Conservation (phyloP, 1,284 basidiomycete genomes). For the Grifola frondosa region DNA sequence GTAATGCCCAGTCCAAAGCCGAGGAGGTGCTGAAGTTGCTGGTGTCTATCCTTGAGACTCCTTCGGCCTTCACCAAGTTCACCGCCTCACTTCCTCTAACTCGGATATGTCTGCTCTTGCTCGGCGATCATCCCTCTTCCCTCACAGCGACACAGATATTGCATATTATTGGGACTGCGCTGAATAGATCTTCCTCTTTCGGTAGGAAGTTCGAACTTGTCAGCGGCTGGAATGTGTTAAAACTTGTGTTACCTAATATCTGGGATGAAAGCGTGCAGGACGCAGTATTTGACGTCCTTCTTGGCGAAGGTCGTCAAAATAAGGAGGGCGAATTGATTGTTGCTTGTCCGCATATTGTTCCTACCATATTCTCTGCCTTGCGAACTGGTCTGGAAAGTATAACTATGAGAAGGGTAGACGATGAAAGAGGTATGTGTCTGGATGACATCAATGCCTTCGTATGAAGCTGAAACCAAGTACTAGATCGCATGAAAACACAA, state of each 20-base stretch:
- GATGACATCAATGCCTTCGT: too few relatives aligned
- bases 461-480: too few relatives aligned
- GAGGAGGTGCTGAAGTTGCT: slow-evolving; percentile 62
- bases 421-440: neutral
- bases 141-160: slow-evolving; percentile 60
- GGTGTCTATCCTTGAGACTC: slow-evolving; percentile 54
- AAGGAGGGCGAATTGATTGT: slow-evolving; percentile 34
- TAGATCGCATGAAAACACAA: slow-evolving; percentile 29
- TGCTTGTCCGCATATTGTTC: slow-evolving; percentile 65
- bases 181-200: slow-evolving; percentile 57
- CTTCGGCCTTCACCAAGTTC: slow-evolving; percentile 60
- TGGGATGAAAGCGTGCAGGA: slow-evolving; percentile 69
- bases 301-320: slow-evolving; percentile 40
- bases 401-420: slow-evolving; percentile 22
- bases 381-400: slow-evolving; percentile 40
- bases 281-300: slow-evolving; percentile 62
- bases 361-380: slow-evolving; percentile 63
- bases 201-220: slow-evolving; percentile 73
- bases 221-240: slow-evolving; percentile 72
- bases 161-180: slow-evolving; percentile 54
- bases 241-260: slow-evolving; percentile 58
- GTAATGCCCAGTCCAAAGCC: slow-evolving; percentile 51
- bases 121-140: slow-evolving; percentile 66
- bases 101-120: slow-evolving; percentile 70
- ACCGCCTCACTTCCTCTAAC: slow-evolving; percentile 67